Base-by-base conservation (phyloP, 257 asterid genomes). In the Solanum etuberosum region DNA sequence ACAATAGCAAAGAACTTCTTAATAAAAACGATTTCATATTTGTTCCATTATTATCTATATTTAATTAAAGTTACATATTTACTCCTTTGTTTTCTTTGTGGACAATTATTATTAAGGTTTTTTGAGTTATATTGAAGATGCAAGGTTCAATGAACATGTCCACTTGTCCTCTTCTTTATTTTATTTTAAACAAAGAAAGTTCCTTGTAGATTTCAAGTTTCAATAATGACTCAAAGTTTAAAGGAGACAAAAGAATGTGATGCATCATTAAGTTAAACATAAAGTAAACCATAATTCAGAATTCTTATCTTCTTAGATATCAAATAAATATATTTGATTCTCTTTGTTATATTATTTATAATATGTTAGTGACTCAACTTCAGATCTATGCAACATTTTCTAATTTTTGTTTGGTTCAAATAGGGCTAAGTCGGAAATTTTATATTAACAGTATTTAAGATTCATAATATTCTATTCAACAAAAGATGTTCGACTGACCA, bases 101-200 rank as follows among this genome's bases (percentile, higher is more conserved):
- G 63, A 4, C 84, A 77, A 46, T 27, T 25, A 25, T 43, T 25
- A 43, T 76, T 11, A 40, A 76, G 8, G n/a, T 5, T 40, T 61
- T 78, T 54, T 82, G 6, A 20, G 10, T 72, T n/a, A 32, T 23
- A 35, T 54, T 54, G 25, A 86, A 68, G 85, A 74, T 86, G 61
- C 63, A 86, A 37, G 85, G 21, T 86, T 86, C 88, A 86, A 10
- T 86, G 88, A 48, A 86, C 76, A 40, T 86, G 25, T 77, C 72
- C 78, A 57, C 21, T 51, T 51, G 40, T 74, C 40, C 42, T 63
- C 63, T 76, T n/a, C 29, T 34, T 48, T 74, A 21, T 10, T 16
- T n/a, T 16, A 15, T 7, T 85, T 29, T 18, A 29, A 14, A 38
- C 27, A 23, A 3, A 76, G 83, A 76, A 76, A 20, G 10, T 23